Evolutionary conservation across 2,329 filamentous ascomycete species (phyloP).

Genomic region (Pleochaeta shiraiana): DNA sequence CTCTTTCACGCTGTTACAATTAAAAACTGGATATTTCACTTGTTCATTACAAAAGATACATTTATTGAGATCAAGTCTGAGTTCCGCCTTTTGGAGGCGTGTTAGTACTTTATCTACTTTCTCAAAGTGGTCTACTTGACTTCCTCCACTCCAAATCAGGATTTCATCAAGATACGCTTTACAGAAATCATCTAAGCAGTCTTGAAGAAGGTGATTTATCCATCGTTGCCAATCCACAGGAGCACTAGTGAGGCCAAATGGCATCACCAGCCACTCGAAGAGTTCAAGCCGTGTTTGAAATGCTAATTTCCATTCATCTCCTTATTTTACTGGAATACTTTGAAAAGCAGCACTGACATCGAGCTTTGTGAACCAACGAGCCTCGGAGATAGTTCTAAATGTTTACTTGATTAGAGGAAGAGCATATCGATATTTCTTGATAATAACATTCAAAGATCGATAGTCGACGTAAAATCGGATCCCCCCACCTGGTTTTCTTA

Average conservation of each 20-base stretch:
- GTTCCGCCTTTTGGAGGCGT: neutral
- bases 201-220: neutral
- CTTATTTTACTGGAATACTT: neutral
- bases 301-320: slow-evolving; percentile 1
- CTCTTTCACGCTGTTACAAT: neutral
- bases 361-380: neutral
- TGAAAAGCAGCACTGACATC: neutral
- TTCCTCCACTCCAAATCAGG: neutral
- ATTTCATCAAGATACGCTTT: neutral
- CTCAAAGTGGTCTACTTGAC: neutral
- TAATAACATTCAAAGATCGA: neutral
- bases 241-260: neutral
- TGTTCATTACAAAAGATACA: neutral
- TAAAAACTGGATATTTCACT: neutral
- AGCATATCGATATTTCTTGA: neutral
- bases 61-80: neutral
- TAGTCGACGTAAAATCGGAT: neutral
- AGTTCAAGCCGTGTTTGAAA: neutral
- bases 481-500: neutral
- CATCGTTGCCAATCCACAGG: neutral
- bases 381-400: neutral
- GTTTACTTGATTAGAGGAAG: neutral
- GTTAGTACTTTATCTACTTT: neutral
- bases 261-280: slow-evolving; percentile 1
- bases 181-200: neutral